These are phyloP conservation scores for Aaosphaeria pasadenensis DNA, from an alignment of 2,329 filamentous ascomycete genomes.

Conservation along the genomic window DNA sequence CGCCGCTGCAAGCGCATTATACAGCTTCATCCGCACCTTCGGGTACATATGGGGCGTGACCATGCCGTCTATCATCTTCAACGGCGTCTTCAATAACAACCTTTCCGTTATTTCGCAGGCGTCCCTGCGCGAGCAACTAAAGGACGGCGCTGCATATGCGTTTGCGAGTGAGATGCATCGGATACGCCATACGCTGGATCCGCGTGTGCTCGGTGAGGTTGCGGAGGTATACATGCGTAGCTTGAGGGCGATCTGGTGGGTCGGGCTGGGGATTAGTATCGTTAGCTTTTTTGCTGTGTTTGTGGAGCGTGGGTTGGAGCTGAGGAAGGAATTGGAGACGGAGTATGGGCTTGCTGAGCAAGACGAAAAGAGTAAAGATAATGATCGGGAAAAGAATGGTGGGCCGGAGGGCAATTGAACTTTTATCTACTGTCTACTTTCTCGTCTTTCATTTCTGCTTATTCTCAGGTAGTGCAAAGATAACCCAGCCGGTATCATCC, in stretches of 20 bases:
- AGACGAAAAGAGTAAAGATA: constrained; percentile 5
- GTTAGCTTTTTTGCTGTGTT: constrained; percentile 34
- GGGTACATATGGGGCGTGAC: constrained; percentile 29
- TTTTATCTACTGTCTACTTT: too few species aligned
- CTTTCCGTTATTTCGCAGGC: constrained; percentile 9
- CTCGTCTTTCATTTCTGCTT: too few species aligned
- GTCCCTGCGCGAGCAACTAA: constrained; percentile 7
- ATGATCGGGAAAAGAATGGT: too few species aligned
- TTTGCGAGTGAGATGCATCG: constrained; percentile 19
- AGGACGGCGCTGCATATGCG: constrained; percentile 24
- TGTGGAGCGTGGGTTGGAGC: constrained; percentile 34
- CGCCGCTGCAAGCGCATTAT: constrained; percentile 20
- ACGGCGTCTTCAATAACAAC: constrained; percentile 15
- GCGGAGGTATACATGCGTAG: constrained; percentile 31
- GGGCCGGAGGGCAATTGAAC: too few species aligned
- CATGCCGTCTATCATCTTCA: constrained; percentile 28
- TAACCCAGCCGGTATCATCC: too few species aligned
- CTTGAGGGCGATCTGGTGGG: constrained; percentile 38
- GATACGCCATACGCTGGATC: constrained; percentile 8
- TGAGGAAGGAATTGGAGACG: constrained; percentile 39
- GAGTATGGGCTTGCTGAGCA: constrained; percentile 33
- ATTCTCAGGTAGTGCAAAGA: too few species aligned
- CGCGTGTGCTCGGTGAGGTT: constrained; percentile 22
- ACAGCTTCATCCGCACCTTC: constrained; percentile 26
- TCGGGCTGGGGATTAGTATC: constrained; percentile 30